These are phyloP conservation scores for Diospyros lotus DNA, from an alignment of 148 eudicot genomes.

Conservation along the genomic window DNA sequence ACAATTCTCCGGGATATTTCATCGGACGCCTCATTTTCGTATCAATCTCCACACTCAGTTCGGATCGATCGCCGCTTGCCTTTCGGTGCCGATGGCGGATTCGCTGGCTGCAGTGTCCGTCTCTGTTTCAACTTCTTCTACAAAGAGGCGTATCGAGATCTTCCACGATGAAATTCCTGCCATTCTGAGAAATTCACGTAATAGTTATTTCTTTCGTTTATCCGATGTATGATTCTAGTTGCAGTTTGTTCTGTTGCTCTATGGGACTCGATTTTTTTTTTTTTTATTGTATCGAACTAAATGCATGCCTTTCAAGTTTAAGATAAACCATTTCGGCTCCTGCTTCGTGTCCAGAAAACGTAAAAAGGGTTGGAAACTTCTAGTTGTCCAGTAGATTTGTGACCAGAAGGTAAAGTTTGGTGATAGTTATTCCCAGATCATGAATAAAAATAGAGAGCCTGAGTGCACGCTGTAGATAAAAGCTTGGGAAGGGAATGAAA, in stretches of 20 bases:
- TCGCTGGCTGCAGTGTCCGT: slow-evolving; percentile 33
- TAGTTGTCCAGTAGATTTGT: neutral
- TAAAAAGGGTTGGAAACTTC: neutral
- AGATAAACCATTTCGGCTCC: neutral
- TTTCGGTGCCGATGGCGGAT: slow-evolving; percentile 29
- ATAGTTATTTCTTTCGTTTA: neutral
- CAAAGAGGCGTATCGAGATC: slow-evolving; percentile 44
- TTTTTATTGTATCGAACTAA: neutral
- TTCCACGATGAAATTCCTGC: slow-evolving; percentile 49
- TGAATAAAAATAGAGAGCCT: too few species aligned
- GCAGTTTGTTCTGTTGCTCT: neutral
- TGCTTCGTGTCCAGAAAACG: neutral
- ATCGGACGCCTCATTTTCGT: neutral
- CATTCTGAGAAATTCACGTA: slow-evolving; percentile 39
- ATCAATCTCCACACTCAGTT: neutral
- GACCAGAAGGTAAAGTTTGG: too few species aligned
- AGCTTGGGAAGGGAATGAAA: too few species aligned
- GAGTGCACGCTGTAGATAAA: too few species aligned
- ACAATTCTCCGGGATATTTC: neutral
- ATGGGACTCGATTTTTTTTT: neutral
- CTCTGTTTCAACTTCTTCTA: slow-evolving; percentile 44
- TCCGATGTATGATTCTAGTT: neutral
- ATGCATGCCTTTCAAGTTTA: neutral
- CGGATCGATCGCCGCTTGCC: neutral
- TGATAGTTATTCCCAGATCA: too few species aligned